phyloP scores from a whole-genome alignment of 2,329 filamentous ascomycete species.

The Ceratocystis variospora region DNA sequence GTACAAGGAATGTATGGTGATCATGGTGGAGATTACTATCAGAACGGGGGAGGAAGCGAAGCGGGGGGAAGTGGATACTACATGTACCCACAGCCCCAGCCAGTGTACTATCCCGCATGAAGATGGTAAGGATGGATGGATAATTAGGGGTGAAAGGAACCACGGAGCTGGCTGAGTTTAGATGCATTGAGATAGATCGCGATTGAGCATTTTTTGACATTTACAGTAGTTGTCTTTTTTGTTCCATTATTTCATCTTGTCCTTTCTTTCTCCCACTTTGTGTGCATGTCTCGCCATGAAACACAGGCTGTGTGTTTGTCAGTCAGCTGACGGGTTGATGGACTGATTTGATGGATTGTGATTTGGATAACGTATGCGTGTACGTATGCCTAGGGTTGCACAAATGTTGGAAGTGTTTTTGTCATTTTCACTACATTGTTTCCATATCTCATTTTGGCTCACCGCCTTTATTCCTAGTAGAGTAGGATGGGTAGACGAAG shows the following conservation, averaged over 20 bases:
- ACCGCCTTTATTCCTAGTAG: too few relatives aligned
- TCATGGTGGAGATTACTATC: not conserved
- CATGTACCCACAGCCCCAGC: not conserved
- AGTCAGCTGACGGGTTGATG: not conserved
- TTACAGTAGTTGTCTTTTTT: not conserved
- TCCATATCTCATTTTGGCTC: too few relatives aligned
- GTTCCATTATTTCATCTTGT: not conserved
- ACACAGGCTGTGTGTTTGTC: not conserved
- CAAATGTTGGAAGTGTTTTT: not conserved
- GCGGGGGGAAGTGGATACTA: not conserved
- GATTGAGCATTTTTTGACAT: not conserved
- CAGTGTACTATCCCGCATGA: conserved; percentile 3
- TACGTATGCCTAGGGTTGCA: not conserved
- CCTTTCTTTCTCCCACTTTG: not conserved
- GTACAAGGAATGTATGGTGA: not conserved
- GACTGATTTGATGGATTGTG: not conserved
- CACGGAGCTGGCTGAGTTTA: not conserved
- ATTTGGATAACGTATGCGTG: too few relatives aligned
- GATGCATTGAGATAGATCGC: not conserved
- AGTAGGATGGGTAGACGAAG: too few relatives aligned
- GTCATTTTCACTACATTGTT: too few relatives aligned
- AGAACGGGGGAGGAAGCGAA: conserved; percentile 1
- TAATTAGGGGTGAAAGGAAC: not conserved
- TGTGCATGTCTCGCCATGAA: not conserved
- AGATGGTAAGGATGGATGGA: not conserved